phyloP scores from a whole-genome alignment of 129 eudicot genomes.

The Artemisia argyi region DNA sequence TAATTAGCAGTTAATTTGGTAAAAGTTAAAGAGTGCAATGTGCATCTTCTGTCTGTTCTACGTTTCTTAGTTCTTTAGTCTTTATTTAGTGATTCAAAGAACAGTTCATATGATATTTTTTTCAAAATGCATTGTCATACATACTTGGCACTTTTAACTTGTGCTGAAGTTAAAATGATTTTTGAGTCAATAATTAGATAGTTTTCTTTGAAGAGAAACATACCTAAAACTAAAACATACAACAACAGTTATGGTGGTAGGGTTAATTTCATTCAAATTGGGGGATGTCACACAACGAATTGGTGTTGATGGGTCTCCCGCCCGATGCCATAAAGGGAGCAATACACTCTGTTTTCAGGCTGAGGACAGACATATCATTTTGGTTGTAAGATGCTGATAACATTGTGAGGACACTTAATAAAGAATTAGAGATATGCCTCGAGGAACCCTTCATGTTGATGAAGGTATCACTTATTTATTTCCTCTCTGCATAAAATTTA shows the following conservation, averaged over 20 bases:
- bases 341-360: conserved; percentile 71
- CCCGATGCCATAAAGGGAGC: conserved; percentile 84
- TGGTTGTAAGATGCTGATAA: conserved; percentile 93
- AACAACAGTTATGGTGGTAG: conserved; percentile 67
- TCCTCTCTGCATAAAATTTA: background rate
- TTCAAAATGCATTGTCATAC: no score
- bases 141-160: no score
- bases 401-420: conserved; percentile 72
- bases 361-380: conserved; percentile 82
- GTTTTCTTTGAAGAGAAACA: no score
- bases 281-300: conserved; percentile 77
- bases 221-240: no score
- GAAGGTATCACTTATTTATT: conserved; percentile 54
- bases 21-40: no score
- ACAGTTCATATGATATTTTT: no score
- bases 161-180: no score
- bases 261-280: conserved; percentile 70
- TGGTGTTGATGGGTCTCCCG: conserved; percentile 75
- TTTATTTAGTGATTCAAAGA: no score
- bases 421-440: conserved; percentile 68
- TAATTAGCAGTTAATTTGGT: no score
- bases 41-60: no score
- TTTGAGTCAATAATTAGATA: no score
- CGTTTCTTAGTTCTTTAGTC: no score
- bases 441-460: conserved; percentile 85